Evolutionary conservation across 2,329 filamentous ascomycete genomes (phyloP).

Genomic region (Venturiaceae sp.): DNA sequence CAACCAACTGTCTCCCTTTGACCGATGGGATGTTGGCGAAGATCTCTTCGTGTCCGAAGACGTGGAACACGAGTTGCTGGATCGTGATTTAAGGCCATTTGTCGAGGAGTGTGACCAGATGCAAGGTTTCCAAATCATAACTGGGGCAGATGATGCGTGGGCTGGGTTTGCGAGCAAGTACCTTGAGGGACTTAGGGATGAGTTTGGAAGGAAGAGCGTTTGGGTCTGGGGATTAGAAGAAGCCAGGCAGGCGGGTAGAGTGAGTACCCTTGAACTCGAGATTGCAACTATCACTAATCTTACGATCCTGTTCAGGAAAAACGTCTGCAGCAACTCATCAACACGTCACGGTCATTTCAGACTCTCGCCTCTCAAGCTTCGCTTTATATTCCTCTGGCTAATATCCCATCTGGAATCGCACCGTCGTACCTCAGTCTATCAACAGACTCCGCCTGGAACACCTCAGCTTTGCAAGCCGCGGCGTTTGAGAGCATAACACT

Average conservation of each 20-base stretch:
- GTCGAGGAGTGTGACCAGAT: conserved; percentile 88
- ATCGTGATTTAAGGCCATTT: conserved; percentile 82
- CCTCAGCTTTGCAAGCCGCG: conserved; percentile 63
- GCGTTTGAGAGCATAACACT: conserved; percentile 73
- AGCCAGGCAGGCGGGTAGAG: conserved; percentile 10
- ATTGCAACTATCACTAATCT: conserved; percentile 5
- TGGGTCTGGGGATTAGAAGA: conserved; percentile 83
- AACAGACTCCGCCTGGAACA: conserved; percentile 63
- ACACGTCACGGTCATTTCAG: conserved; percentile 63
- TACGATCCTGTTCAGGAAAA: conserved; percentile 39
- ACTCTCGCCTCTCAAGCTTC: conserved; percentile 62
- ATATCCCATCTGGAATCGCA: conserved; percentile 18
- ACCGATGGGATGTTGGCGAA: conserved; percentile 63
- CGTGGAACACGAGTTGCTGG: conserved; percentile 70
- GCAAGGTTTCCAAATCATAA: conserved; percentile 66
- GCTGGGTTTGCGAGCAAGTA: conserved; percentile 34
- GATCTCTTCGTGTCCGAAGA: conserved; percentile 52
- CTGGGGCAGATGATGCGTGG: conserved; percentile 44
- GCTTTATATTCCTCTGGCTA: conserved; percentile 62
- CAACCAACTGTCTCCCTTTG: conserved; percentile 71
- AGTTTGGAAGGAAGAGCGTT: conserved; percentile 73
- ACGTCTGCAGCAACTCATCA: conserved; percentile 56
- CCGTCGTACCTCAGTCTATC: conserved; percentile 53
- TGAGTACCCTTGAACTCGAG: conserved; percentile 15
- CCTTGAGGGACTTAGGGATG: conserved; percentile 65